Conservation (phyloP, 768 basidiomycete species). For the Cyclocybe cylindracea region DNA sequence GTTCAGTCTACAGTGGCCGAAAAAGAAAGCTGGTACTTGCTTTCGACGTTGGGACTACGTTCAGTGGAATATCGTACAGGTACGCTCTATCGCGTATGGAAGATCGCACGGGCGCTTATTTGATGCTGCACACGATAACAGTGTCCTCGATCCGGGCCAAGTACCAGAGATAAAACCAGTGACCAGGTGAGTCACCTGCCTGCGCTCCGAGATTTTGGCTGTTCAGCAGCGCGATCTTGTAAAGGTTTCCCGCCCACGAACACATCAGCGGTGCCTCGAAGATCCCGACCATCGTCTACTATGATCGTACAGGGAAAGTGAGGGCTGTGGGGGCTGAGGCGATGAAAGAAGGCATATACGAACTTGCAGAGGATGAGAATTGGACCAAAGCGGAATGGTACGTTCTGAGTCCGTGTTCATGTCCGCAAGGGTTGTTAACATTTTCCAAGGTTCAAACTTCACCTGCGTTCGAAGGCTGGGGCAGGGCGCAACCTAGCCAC, state of each 20-base stretch:
- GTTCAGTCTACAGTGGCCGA: conserved; percentile 12
- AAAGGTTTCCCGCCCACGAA: conserved; percentile 49
- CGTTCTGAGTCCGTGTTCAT: neutral
- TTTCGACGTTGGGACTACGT: conserved; percentile 20
- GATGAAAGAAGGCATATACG: conserved; percentile 34
- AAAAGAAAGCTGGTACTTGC: conserved; percentile 17
- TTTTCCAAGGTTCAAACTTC: conserved; percentile 31
- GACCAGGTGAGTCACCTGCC: conserved; percentile 28
- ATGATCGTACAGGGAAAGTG: conserved; percentile 37
- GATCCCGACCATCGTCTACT: conserved; percentile 34
- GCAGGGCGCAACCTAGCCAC: conserved; percentile 11
- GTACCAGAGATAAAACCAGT: conserved; percentile 40
- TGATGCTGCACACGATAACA: conserved; percentile 2
- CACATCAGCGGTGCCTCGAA: conserved; percentile 43
- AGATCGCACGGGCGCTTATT: neutral
- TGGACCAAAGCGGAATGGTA: conserved; percentile 54
- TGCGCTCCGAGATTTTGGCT: conserved; percentile 10
- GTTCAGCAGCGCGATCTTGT: neutral
- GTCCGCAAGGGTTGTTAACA: conserved; percentile 11
- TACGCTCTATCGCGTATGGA: neutral
- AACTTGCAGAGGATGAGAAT: conserved; percentile 40
- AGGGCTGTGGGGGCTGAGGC: conserved; percentile 52
- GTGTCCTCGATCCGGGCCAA: conserved; percentile 36
- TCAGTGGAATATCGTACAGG: conserved; percentile 20
- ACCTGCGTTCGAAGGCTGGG: conserved; percentile 28